Conservation (phyloP, 1,139 yeast species). For the Lodderomyces pseudojiufengensis region DNA sequence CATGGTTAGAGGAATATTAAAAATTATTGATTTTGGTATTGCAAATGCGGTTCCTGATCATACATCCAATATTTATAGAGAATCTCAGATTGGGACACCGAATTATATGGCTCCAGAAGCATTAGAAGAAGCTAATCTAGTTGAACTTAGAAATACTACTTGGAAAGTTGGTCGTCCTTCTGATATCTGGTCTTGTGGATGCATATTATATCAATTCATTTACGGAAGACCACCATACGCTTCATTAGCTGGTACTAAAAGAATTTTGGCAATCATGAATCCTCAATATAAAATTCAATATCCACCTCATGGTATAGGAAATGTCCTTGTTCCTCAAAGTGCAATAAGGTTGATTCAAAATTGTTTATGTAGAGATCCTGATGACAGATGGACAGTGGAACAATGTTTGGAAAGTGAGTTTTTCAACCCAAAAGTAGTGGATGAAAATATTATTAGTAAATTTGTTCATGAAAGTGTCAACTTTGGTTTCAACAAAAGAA, state of each 20-base stretch:
- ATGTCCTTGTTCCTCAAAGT: conserved; percentile 61
- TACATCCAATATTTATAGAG: conserved; percentile 85
- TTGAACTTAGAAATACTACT: conserved; percentile 34
- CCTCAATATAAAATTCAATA: conserved; percentile 76
- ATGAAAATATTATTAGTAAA: conserved; percentile 63
- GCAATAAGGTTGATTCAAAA: conserved; percentile 69
- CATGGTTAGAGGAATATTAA: conserved; percentile 78
- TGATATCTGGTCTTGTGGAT: conserved; percentile 98
- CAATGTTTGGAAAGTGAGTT: conserved; percentile 58
- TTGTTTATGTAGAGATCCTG: conserved; percentile 73
- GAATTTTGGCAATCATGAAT: conserved; percentile 81
- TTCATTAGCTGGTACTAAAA: conserved; percentile 69
- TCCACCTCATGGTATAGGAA: conserved; percentile 61
- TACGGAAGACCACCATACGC: conserved; percentile 94
- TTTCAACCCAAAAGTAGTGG: conserved; percentile 70
- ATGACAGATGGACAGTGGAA: conserved; percentile 60
- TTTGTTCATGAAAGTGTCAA: conserved; percentile 73
- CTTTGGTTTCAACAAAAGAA: conserved; percentile 51
- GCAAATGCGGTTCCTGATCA: conserved; percentile 93
- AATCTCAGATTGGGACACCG: conserved; percentile 92
- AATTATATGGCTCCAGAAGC: conserved; percentile 99
- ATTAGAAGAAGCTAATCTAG: conserved; percentile 55
- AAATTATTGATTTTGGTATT: conserved; percentile 93
- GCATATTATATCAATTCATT: conserved; percentile 92
- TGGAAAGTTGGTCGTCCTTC: conserved; percentile 96